Evolutionary conservation across 1,139 yeast genomes (phyloP).

Genomic region (Hyphopichia burtonii): DNA sequence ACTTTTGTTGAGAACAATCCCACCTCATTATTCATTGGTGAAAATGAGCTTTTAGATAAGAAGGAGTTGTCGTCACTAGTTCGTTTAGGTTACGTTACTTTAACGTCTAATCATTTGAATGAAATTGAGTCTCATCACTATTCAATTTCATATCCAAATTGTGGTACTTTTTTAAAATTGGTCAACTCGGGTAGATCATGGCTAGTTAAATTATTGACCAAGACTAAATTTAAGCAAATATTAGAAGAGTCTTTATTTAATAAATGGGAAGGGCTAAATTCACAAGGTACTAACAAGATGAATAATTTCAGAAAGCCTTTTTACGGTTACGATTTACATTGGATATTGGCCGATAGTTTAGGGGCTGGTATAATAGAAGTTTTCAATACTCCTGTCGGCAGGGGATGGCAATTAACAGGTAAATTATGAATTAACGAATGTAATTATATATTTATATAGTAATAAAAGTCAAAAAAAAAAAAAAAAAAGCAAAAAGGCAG

Average conservation of each 20-base stretch:
- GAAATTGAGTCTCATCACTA: constrained; percentile 45
- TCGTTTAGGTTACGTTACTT: constrained; percentile 53
- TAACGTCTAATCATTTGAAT: constrained; percentile 49
- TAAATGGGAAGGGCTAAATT: constrained; percentile 47
- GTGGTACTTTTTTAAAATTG: constrained; percentile 55
- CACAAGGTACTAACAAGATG: constrained; percentile 26
- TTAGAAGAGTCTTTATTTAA: constrained; percentile 49
- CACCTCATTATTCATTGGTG: constrained; percentile 28
- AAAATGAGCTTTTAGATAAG: constrained; percentile 20
- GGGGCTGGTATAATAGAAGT: constrained; percentile 73
- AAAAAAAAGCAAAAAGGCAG: background rate
- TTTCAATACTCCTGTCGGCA: constrained; percentile 66
- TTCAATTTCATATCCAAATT: constrained; percentile 58
- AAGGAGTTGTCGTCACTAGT: constrained; percentile 39
- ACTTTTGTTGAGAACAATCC: constrained; percentile 26
- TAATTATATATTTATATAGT: background rate
- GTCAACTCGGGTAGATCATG: constrained; percentile 48
- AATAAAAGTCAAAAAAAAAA: background rate
- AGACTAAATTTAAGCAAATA: constrained; percentile 50
- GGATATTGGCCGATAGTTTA: constrained; percentile 64
- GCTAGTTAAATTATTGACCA: constrained; percentile 46
- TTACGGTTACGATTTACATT: constrained; percentile 57
- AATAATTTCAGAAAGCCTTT: constrained; percentile 54
- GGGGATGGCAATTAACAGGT: constrained; percentile 66
- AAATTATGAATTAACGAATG: constrained; percentile 23